These are phyloP conservation scores for Neonothopanus nambi DNA, from an alignment of 1,284 basidiomycete species.

Conservation along the genomic window DNA sequence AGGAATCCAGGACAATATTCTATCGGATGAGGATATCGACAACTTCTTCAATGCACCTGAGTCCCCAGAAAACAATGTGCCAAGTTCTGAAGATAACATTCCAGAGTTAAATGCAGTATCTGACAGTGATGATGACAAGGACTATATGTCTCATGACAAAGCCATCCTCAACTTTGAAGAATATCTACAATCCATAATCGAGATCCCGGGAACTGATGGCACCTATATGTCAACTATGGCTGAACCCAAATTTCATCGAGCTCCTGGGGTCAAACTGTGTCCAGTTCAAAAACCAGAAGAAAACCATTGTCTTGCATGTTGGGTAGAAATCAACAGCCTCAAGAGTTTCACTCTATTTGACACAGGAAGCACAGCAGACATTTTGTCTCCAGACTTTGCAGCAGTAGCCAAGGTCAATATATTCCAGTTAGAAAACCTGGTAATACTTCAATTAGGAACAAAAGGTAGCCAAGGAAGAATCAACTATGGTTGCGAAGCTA, in stretches of 20 bases:
- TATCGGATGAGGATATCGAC: too few relatives aligned
- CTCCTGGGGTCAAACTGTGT: too few relatives aligned
- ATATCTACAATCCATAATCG: neutral
- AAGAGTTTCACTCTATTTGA: constrained; percentile 22
- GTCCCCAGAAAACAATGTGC: too few relatives aligned
- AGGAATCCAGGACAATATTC: too few relatives aligned
- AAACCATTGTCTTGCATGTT: neutral
- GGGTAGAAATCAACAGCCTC: constrained; percentile 15
- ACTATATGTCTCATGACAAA: too few relatives aligned
- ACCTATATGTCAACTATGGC: neutral
- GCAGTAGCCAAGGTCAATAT: neutral
- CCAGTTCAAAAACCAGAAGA: neutral
- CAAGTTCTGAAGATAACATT: too few relatives aligned
- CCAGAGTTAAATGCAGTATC: too few relatives aligned
- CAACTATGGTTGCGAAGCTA: constrained; percentile 18
- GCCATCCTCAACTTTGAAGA: neutral
- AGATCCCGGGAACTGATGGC: too few relatives aligned
- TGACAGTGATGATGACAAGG: too few relatives aligned
- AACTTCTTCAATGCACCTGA: too few relatives aligned
- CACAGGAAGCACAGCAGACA: constrained; percentile 22
- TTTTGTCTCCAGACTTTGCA: constrained; percentile 20
- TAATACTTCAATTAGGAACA: constrained; percentile 23
- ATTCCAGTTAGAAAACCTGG: constrained; percentile 20
- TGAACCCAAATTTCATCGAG: too few relatives aligned
- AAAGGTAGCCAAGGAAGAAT: constrained; percentile 23